These are phyloP conservation scores for Peronospora destructor DNA, from an alignment of 352 stramenopile species.

Conservation along the genomic window DNA sequence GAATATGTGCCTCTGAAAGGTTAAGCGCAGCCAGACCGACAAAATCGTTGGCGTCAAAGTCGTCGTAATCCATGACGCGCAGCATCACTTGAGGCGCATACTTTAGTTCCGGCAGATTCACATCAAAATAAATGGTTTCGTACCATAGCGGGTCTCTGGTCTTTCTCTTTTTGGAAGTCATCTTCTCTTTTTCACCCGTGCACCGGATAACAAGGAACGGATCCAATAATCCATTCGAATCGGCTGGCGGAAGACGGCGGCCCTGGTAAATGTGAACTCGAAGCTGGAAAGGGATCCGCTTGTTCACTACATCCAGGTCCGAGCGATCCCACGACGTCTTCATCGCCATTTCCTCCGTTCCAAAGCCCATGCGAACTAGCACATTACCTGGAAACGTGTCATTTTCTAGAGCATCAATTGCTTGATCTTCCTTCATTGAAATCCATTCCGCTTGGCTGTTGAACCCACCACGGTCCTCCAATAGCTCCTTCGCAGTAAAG, in stretches of 20 bases:
- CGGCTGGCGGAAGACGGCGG: constrained; percentile 61
- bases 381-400: constrained; percentile 82
- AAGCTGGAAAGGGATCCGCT: constrained; percentile 75
- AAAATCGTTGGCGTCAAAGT: constrained; percentile 70
- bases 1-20: constrained; percentile 62
- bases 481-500: constrained; percentile 68
- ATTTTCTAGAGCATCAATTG: constrained; percentile 67
- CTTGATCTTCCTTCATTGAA: constrained; percentile 73
- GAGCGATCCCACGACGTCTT: constrained; percentile 42
- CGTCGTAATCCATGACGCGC: constrained; percentile 75
- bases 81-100: constrained; percentile 76
- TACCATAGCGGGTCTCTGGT: constrained; percentile 84
- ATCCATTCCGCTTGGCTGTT: constrained; percentile 57
- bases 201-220: constrained; percentile 77
- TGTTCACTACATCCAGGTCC: constrained; percentile 60
- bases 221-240: constrained; percentile 81
- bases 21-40: constrained; percentile 56
- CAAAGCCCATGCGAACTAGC: constrained; percentile 70
- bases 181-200: constrained; percentile 71
- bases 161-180: constrained; percentile 66
- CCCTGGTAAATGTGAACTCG: constrained; percentile 84
- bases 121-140: constrained; percentile 83
- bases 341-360: constrained; percentile 60
- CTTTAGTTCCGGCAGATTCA: constrained; percentile 69
- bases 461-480: constrained; percentile 53